Percentiles rank a stretch among this genome's conserved stretches.
Conservation (phyloP, 2,329 filamentous ascomycete species). For the Ophiostoma ulmi region DNA sequence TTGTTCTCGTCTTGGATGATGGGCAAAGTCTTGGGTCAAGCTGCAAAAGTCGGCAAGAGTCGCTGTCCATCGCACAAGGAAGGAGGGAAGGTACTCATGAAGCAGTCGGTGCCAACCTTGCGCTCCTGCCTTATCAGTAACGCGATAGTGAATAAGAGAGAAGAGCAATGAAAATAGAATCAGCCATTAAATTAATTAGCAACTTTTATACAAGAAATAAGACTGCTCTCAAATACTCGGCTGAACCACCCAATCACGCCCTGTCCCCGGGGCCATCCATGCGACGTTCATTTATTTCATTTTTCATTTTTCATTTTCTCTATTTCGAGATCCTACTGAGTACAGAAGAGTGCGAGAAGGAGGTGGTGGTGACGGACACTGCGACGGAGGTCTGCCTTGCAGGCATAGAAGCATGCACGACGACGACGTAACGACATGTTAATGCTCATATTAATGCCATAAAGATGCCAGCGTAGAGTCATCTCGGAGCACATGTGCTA, state of each 20-base stretch:
- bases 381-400: not conserved
- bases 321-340: not conserved
- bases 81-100: not conserved
- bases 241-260: constrained; percentile 1
- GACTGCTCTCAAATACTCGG: not conserved
- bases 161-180: constrained; percentile 9
- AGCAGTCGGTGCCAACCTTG: not conserved
- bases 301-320: not conserved
- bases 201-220: not conserved
- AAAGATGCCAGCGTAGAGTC: not conserved
- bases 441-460: not conserved
- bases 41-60: not conserved
- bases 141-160: constrained; percentile 12
- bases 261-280: not conserved
- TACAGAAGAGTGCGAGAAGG: not conserved
- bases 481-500: not conserved
- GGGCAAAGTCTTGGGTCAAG: not conserved
- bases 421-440: not conserved
- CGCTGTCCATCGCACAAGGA: not conserved
- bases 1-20: not conserved
- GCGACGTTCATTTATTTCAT: not conserved
- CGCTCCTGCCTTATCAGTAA: constrained; percentile 7
- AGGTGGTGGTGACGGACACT: not conserved
- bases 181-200: not conserved
- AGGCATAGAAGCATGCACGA: not conserved